A percentile compares a stretch with the other conserved stretches of the same genome.
Conservation (phyloP, 1,284 basidiomycete species). For the Malassezia slooffiae region DNA sequence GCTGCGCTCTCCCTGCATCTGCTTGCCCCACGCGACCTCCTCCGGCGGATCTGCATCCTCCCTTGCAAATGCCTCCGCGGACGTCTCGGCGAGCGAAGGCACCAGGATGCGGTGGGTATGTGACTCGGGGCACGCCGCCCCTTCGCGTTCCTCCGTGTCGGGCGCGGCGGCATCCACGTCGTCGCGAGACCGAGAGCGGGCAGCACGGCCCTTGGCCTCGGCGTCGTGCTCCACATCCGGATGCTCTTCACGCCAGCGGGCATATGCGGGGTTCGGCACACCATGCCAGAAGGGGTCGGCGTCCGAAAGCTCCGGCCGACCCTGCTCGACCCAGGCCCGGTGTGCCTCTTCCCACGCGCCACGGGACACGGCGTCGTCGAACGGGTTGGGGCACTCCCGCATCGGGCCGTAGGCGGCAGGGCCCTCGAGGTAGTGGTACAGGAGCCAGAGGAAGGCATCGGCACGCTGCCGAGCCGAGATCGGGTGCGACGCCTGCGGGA, state of each 20-base stretch:
- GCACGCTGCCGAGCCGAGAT: constrained; percentile 32
- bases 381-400: constrained; percentile 32
- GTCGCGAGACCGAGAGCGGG: neutral
- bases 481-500: constrained; percentile 31
- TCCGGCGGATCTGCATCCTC: constrained; percentile 42
- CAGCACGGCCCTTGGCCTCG: constrained; percentile 9
- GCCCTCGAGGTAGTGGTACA: constrained; percentile 43
- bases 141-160: constrained; percentile 1
- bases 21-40: constrained; percentile 37
- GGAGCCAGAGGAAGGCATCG: constrained; percentile 37
- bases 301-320: constrained; percentile 7
- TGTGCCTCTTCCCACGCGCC: constrained; percentile 19
- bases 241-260: constrained; percentile 23
- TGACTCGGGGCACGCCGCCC: constrained; percentile 12
- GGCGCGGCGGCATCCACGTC: neutral
- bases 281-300: constrained; percentile 28
- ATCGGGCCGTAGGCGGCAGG: constrained; percentile 22
- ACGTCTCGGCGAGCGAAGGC: constrained; percentile 20
- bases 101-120: constrained; percentile 27
- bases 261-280: constrained; percentile 28
- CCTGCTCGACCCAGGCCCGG: constrained; percentile 18
- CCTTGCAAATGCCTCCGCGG: constrained; percentile 18
- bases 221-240: constrained; percentile 8
- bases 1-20: constrained; percentile 35
- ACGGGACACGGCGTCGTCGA: constrained; percentile 28